Conservation (phyloP, 2,329 filamentous ascomycete species). For the Chrysoporthe puriensis region DNA sequence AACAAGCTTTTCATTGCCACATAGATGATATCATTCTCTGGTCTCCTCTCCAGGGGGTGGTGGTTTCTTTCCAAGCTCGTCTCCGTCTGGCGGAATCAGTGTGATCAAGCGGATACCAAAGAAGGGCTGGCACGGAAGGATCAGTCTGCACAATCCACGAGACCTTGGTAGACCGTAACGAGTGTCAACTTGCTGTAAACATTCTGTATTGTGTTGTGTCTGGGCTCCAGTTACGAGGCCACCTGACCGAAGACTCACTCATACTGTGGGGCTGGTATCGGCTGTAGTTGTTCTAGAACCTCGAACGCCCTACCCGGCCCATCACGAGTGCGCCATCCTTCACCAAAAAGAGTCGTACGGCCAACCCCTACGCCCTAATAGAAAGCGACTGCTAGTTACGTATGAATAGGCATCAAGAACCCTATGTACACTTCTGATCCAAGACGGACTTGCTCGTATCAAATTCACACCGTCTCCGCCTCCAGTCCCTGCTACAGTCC, state of each 20-base stretch:
- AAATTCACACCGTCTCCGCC: background rate
- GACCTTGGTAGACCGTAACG: background rate
- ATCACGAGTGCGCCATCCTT: background rate
- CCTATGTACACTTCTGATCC: background rate
- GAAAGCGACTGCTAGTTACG: background rate
- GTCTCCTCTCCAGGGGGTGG: slow-evolving; percentile 6
- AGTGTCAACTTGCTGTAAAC: slow-evolving; percentile 6
- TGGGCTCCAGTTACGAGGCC: slow-evolving; percentile 7
- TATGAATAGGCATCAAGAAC: background rate
- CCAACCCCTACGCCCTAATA: background rate
- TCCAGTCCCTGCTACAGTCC: background rate
- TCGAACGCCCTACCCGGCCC: background rate
- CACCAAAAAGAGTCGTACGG: background rate
- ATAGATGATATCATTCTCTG: slow-evolving; percentile 18
- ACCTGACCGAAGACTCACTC: background rate
- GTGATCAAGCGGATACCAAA: background rate
- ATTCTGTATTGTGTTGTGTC: slow-evolving; percentile 20
- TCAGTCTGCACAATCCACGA: background rate
- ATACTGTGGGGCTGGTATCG: background rate
- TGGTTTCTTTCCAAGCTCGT: background rate
- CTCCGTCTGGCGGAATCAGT: background rate
- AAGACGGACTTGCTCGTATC: background rate
- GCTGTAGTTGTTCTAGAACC: slow-evolving; percentile 1
- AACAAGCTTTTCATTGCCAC: background rate
- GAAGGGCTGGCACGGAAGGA: background rate